Percentiles rank a stretch among this genome's conserved stretches.
phyloP scores from a whole-genome alignment of 2,329 filamentous ascomycete genomes.

The Orbilia javanica region DNA sequence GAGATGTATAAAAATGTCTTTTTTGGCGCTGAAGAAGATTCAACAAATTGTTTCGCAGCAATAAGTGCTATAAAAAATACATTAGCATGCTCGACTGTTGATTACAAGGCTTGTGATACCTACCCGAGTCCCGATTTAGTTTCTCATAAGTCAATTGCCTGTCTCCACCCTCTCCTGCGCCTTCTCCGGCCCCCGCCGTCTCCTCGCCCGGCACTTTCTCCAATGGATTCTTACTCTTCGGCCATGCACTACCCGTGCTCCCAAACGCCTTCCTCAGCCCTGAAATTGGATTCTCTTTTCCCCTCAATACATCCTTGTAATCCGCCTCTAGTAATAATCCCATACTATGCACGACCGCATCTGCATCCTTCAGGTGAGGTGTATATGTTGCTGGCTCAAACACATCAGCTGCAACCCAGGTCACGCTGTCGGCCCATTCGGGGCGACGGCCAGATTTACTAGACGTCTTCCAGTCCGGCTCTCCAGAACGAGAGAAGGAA shows the following conservation, averaged over 20 bases:
- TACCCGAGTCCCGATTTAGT: constrained; percentile 88
- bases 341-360: constrained; percentile 93
- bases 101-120: background rate
- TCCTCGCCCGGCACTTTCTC: constrained; percentile 75
- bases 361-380: constrained; percentile 78
- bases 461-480: constrained; percentile 51
- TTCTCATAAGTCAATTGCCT: constrained; percentile 84
- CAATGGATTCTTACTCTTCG: constrained; percentile 67
- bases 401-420: constrained; percentile 90
- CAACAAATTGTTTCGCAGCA: constrained; percentile 79
- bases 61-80: constrained; percentile 74
- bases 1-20: constrained; percentile 87
- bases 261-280: constrained; percentile 85
- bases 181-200: constrained; percentile 70
- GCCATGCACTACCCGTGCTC: constrained; percentile 71
- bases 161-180: constrained; percentile 50
- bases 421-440: constrained; percentile 81
- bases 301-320: constrained; percentile 92
- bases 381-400: constrained; percentile 84
- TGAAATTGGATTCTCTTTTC: constrained; percentile 82
- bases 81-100: background rate
- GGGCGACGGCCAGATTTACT: constrained; percentile 68
- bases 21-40: constrained; percentile 71
- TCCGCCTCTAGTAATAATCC: constrained; percentile 96
- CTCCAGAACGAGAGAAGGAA: constrained; percentile 49